These are phyloP conservation scores for Mollisiaceae sp. DNA, from an alignment of 2,329 filamentous ascomycete genomes.

Conservation along the genomic window DNA sequence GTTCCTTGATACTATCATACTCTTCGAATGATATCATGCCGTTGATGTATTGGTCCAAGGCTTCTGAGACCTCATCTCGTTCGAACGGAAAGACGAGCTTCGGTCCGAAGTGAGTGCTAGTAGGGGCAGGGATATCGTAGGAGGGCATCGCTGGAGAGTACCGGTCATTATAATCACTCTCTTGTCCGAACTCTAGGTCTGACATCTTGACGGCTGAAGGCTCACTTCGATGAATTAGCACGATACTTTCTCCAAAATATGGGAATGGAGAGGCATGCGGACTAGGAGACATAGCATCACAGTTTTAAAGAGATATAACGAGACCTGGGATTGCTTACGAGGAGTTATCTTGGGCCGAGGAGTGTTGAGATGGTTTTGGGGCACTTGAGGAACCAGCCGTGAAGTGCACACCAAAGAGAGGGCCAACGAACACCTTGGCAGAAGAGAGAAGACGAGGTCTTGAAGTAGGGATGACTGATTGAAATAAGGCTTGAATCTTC, in stretches of 20 bases:
- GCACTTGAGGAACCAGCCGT: not conserved
- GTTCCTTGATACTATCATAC: not conserved
- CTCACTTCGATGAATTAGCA: too few species aligned
- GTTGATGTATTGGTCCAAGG: not conserved
- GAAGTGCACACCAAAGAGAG: not conserved
- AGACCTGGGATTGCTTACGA: not conserved
- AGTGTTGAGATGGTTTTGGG: not conserved
- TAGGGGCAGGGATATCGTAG: not conserved
- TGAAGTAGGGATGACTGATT: not conserved
- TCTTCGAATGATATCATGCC: not conserved
- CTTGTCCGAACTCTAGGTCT: too few species aligned
- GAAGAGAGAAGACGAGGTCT: not conserved
- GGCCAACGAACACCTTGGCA: not conserved
- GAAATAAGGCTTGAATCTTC: not conserved
- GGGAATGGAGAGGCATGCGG: too few species aligned
- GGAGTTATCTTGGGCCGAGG: not conserved
- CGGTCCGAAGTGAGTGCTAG: not conserved
- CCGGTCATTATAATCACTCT: too few species aligned
- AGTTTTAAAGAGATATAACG: not conserved
- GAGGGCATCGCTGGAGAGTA: too few species aligned
- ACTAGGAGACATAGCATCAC: too few species aligned
- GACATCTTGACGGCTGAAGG: too few species aligned
- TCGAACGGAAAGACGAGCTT: not conserved
- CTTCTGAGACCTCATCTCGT: not conserved
- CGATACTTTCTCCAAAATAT: too few species aligned